Conservation (phyloP, 345 rosid species). For the Arabis hirsuta region DNA sequence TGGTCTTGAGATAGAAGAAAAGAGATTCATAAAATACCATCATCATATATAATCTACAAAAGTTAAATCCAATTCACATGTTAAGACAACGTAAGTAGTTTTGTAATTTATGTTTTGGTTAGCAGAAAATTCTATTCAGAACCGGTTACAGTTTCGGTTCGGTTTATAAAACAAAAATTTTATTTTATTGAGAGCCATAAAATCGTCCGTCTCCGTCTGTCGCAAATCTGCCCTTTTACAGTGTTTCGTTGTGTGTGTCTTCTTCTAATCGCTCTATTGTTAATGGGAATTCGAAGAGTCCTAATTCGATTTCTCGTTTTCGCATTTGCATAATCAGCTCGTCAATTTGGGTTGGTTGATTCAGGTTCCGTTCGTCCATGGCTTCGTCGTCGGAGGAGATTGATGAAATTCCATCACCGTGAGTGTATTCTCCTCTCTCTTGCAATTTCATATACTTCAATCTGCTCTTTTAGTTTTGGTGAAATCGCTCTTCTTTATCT, state of each 20-base stretch:
- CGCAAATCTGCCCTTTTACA: neutral
- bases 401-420: conserved; percentile 32
- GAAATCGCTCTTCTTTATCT: conserved; percentile 11
- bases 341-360: conserved; percentile 11
- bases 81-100: too few species aligned
- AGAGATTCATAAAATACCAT: neutral
- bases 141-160: conserved; percentile 17
- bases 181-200: neutral
- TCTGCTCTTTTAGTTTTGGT: conserved; percentile 2
- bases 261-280: conserved; percentile 13
- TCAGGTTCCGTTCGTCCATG: conserved; percentile 31
- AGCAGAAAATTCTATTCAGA: neutral
- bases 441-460: neutral
- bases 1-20: neutral
- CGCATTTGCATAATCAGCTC: neutral
- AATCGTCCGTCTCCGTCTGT: conserved; percentile 19
- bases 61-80: neutral
- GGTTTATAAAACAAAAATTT: neutral
- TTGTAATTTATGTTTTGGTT: neutral
- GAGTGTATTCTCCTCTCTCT: conserved; percentile 14
- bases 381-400: conserved; percentile 38
- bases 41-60: neutral
- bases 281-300: neutral
- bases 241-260: neutral
- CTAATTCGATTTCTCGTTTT: conserved; percentile 1